Evolutionary conservation across 208 protist species (phyloP).

Genomic region (Trypanosoma mega): DNA sequence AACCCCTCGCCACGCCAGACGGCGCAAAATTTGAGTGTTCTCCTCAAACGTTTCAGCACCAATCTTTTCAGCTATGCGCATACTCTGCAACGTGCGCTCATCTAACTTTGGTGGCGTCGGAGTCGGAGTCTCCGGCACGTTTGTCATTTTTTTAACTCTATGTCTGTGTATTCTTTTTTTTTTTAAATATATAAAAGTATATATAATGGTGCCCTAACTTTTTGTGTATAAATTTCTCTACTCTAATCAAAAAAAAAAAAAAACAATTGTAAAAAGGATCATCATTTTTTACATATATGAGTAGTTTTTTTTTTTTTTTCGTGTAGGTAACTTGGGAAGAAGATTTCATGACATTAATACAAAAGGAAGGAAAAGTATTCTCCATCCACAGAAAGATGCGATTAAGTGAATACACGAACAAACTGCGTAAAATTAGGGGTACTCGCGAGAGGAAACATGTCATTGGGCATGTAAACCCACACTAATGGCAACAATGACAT

Average conservation of each 20-base stretch:
- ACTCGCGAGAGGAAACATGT: no score
- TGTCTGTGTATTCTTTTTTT: no score
- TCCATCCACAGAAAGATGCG: background rate
- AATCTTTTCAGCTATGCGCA: slow-evolving; percentile 53
- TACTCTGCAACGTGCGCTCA: slow-evolving; percentile 43
- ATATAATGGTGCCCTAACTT: no score
- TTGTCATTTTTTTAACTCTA: background rate
- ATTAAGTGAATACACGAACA: background rate
- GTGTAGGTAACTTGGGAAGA: background rate
- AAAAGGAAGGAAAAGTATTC: background rate
- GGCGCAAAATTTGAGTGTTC: slow-evolving; percentile 73
- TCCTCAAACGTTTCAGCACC: slow-evolving; percentile 70
- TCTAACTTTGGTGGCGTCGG: slow-evolving; percentile 27
- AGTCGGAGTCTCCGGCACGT: background rate
- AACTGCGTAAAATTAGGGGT: no score
- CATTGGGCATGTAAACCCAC: no score
- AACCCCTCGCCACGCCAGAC: slow-evolving; percentile 56
- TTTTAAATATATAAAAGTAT: no score
- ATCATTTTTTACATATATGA: background rate
- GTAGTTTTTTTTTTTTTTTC: slow-evolving; percentile 9
- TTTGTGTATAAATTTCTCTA: no score
- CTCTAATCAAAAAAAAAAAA: slow-evolving; percentile 10
- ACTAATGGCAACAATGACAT: no score
- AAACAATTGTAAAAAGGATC: background rate
- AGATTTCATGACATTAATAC: background rate